phyloP scores from a whole-genome alignment of 73 alveolate genomes.

The Diophrys sp. region DNA sequence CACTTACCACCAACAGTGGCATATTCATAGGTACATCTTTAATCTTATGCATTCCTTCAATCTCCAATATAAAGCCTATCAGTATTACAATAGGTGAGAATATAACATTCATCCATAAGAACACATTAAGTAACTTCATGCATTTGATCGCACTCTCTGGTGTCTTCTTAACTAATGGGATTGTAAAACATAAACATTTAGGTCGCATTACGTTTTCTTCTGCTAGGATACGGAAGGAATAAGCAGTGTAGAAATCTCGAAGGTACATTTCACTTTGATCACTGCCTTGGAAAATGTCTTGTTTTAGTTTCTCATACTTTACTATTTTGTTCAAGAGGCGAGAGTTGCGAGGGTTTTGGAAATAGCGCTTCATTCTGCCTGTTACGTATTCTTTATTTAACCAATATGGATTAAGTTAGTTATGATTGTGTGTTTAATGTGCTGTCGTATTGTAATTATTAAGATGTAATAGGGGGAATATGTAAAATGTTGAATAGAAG shows the following conservation, averaged over 20 bases:
- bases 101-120: not conserved
- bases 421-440: too few relatives aligned
- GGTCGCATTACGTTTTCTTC: not conserved
- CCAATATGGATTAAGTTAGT: too few relatives aligned
- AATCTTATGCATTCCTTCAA: not conserved
- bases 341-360: not conserved
- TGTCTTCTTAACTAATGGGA: not conserved
- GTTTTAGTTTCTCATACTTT: too few relatives aligned
- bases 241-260: not conserved
- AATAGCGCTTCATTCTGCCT: not conserved
- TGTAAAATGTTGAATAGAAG: too few relatives aligned
- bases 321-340: not conserved
- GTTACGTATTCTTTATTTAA: not conserved
- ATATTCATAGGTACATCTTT: not conserved
- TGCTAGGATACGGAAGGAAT: not conserved
- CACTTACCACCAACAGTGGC: not conserved
- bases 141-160: not conserved
- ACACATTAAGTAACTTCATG: not conserved
- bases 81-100: not conserved
- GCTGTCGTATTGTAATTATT: too few relatives aligned
- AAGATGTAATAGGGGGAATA: too few relatives aligned
- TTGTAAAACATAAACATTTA: not conserved
- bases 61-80: not conserved
- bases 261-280: not conserved
- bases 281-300: not conserved